Evolutionary conservation across 2,329 filamentous ascomycete genomes (phyloP), one percentile per base, ranked within the genome.

Genomic region (Delphinella strobiligena): DNA sequence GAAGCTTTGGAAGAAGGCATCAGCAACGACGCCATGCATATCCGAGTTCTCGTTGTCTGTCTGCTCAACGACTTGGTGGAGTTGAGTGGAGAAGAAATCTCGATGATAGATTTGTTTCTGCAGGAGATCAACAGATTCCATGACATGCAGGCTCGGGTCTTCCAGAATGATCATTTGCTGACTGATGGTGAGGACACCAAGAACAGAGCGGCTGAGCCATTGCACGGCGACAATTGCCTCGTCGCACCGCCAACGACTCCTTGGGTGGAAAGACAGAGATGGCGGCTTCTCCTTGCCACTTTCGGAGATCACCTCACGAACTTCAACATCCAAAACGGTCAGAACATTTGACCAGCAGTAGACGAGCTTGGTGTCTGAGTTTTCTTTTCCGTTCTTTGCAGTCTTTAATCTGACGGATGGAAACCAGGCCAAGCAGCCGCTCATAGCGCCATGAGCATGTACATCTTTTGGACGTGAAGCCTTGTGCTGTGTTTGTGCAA

Each of bases 291-390:
- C 82, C 46, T 76, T 78, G 48, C 86, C 78, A 11, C 77, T 72
- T 1, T 72, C 56, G 17, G 68, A 62, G 4, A 66, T 59, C 8
- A 61, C 62, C 15, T 72, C 71, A 10, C 79, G 67, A 49, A 91
- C 82, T 37, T 89, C 79, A 9, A 96, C 77, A 47, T 98, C 91
- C 17, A 98, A 65, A 4, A 98, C 80, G 0, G 88, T 96, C 48
- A 98, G 65, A n/a, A 96, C 78, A 53, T 96, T 96, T 2, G 91
- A 96, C 91, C 91, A 98, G 60, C 88, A 95, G 63, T 98, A 98
- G 1, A 85, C 89, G 14, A 98, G 72, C 59, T 98, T 96, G 29
- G 81, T 82, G 53, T 79, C 81, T 14, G 84, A 88, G 8, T 80
- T 70, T 34, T 74, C 69, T 15, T 47, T 44, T 29, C 45, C 52